These are phyloP conservation scores for Intubia oerlemansii DNA, from an alignment of 2,329 filamentous ascomycete species.

Conservation along the genomic window DNA sequence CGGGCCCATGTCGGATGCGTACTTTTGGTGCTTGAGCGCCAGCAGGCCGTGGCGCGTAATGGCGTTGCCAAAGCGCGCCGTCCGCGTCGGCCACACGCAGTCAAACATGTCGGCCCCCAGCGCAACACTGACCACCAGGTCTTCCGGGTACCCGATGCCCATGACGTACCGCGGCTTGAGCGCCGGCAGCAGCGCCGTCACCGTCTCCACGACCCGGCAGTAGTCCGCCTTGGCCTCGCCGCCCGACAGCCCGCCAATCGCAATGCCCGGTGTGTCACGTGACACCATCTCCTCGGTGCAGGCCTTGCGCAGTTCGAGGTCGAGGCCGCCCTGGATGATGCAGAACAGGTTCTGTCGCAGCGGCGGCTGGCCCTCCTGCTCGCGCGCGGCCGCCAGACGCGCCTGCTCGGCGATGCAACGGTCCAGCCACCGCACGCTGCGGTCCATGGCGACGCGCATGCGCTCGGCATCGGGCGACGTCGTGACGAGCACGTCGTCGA, in stretches of 20 bases:
- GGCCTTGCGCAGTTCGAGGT: constrained; percentile 63
- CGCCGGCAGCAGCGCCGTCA: constrained; percentile 66
- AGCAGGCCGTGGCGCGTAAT: constrained; percentile 64
- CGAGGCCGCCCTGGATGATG: constrained; percentile 90
- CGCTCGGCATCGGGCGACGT: constrained; percentile 75
- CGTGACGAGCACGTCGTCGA: constrained; percentile 93
- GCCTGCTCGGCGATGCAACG: constrained; percentile 80
- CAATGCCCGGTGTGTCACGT: constrained; percentile 83
- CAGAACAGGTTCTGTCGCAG: constrained; percentile 85
- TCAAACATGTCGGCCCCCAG: constrained; percentile 98
- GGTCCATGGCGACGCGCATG: constrained; percentile 88
- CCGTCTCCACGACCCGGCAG: constrained; percentile 73
- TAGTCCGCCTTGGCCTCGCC: constrained; percentile 89
- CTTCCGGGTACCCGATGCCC: constrained; percentile 95
- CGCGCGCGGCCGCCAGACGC: too few relatives aligned
- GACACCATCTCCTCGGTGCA: constrained; percentile 78
- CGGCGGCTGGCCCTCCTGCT: too few relatives aligned
- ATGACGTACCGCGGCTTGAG: constrained; percentile 97
- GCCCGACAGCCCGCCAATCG: constrained; percentile 84
- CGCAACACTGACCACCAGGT: constrained; percentile 80
- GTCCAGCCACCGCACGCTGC: constrained; percentile 88
- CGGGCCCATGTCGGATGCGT: constrained; percentile 59
- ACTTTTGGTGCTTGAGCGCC: constrained; percentile 60
- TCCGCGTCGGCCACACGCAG: constrained; percentile 95
- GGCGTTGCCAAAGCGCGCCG: constrained; percentile 88